Conservation (phyloP, 257 asterid species). For the Scutellaria barbata region DNA sequence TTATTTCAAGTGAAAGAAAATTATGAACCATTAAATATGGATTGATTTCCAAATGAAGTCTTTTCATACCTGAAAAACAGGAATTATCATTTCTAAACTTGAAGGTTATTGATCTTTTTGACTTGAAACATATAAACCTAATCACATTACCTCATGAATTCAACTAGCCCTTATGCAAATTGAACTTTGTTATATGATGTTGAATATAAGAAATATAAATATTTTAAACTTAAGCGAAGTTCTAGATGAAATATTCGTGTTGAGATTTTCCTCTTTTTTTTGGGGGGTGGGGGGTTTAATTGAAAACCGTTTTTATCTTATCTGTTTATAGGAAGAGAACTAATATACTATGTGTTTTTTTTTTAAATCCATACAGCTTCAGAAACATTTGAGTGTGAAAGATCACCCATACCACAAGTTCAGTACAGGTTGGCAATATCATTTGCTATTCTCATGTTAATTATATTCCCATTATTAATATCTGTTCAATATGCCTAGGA, state of each 20-base stretch:
- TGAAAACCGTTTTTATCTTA: not conserved
- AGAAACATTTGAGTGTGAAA: conserved; percentile 78
- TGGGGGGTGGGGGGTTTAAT: too few species aligned
- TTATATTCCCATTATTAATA: conserved; percentile 25
- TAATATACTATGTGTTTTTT: conserved; percentile 24
- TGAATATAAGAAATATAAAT: not conserved
- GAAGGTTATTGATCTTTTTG: not conserved
- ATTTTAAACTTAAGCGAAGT: conserved; percentile 5
- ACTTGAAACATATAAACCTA: not conserved
- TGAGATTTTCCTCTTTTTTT: not conserved
- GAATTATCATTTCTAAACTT: not conserved
- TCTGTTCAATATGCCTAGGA: not conserved
- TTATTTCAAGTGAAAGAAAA: not conserved
- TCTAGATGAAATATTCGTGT: not conserved
- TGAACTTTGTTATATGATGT: conserved; percentile 20
- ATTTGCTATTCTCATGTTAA: conserved; percentile 29
- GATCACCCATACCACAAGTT: conserved; percentile 94
- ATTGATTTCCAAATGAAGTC: not conserved
- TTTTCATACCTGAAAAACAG: not conserved
- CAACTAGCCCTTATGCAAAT: not conserved
- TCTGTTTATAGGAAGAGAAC: conserved; percentile 25
- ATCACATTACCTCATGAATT: conserved; percentile 4
- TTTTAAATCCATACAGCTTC: conserved; percentile 64
- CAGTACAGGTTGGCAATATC: conserved; percentile 78
- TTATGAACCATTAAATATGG: not conserved